Evolutionary conservation across 441 rosid genomes (phyloP), one percentile per base, ranked within the genome.

Genomic region (Jatropha podagrica): DNA sequence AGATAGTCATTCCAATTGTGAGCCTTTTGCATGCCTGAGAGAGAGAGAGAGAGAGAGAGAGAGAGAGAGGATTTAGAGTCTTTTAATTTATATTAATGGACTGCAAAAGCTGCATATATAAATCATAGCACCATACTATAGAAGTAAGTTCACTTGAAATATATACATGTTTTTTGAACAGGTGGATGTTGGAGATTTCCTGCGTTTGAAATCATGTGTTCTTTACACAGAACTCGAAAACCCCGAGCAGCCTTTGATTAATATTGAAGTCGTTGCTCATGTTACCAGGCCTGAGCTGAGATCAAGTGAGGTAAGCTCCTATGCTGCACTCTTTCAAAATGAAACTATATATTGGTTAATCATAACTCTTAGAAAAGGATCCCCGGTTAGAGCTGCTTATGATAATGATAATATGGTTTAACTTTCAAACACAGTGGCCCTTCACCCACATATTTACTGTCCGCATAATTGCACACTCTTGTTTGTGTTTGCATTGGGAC

Each of bases 101-200:
- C 61, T 52, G 38, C 69, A 62, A 37, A 49, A 49, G 66, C 54
- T 58, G 66, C n/a, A n/a, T n/a, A 44, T 73, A 32, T n/a, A 18
- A 27, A 12, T 27, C 8, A 42, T 20, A 52, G 62, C 9, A 27
- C 15, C 41, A 18, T 51, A 10, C 26, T 17, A 37, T 51, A 5
- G 10, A 8, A 10, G 32, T 32, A 27, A 63, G 10, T 42, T 65
- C 23, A 65, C 59, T 3, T 60, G 48, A 40, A 38, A 3, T n/a
- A 26, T 51, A 4, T 6, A 32, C 32, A 14, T 69, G 32, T 51
- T 38, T 49, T 17, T 17, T 72, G 74, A 75, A 63, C 90, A 93
- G 96, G 98, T 92, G 70, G 97, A 93, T 60, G 96, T 92, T 1
- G 98, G 97, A 63, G 90, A 91, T 60, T 90, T 93, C 82, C 83